phyloP scores from a whole-genome alignment of 306 rosid genomes.

The Citrullus amarus region DNA sequence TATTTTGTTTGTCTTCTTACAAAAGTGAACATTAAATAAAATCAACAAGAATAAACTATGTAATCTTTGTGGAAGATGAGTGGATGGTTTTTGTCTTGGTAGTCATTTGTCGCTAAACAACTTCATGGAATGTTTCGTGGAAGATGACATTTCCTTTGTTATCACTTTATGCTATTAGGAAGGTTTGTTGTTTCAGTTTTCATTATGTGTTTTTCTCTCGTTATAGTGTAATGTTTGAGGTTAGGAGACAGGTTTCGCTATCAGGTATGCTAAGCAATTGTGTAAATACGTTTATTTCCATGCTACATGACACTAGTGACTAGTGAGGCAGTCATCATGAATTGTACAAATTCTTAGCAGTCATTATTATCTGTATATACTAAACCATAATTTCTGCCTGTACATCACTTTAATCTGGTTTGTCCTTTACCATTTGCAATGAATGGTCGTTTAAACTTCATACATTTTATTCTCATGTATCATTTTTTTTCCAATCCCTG shows the following conservation, averaged over 20 bases:
- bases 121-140: background rate
- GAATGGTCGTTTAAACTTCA: background rate
- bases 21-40: background rate
- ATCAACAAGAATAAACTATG: background rate
- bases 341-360: background rate
- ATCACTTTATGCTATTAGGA: background rate
- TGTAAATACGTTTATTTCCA: background rate
- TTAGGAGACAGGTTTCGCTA: background rate
- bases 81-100: background rate
- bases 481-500: slow-evolving; percentile 1
- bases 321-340: background rate
- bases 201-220: background rate
- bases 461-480: background rate
- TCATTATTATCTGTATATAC: background rate
- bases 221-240: background rate
- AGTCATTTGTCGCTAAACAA: background rate
- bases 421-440: background rate
- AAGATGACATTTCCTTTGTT: background rate
- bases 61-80: background rate
- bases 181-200: background rate
- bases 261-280: background rate
- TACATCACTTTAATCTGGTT: background rate
- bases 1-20: background rate
- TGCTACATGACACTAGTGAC: background rate
- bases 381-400: background rate